Percentiles rank a stretch among this genome's conserved stretches.
Evolutionary conservation across 495 filamentous ascomycete genomes (phyloP).

Genomic region (Penicillium atrosanguineum): DNA sequence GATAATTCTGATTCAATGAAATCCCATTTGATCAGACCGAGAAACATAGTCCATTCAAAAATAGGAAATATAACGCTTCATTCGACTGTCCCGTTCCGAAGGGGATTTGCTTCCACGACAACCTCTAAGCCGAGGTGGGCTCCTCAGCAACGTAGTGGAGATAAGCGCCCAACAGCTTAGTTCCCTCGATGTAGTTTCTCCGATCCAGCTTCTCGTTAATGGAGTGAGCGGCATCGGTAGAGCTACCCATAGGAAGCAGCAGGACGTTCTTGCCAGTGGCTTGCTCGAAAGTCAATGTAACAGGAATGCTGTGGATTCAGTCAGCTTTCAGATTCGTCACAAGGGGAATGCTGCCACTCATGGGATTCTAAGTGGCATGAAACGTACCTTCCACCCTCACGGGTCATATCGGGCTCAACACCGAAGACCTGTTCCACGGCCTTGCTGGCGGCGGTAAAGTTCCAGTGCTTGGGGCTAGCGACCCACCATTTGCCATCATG

Average conservation of each 20-base stretch:
- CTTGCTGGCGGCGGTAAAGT: slow-evolving; percentile 89
- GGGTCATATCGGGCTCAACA: slow-evolving; percentile 89
- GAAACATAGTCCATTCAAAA: not conserved
- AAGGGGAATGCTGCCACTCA: not conserved
- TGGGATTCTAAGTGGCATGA: not conserved
- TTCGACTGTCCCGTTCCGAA: not conserved
- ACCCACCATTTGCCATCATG: slow-evolving; percentile 99
- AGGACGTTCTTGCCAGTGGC: slow-evolving; percentile 98
- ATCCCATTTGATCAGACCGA: not conserved
- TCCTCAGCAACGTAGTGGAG: slow-evolving; percentile 96
- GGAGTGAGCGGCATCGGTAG: slow-evolving; percentile 92
- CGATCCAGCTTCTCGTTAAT: slow-evolving; percentile 98
- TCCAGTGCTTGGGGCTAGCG: slow-evolving; percentile 95
- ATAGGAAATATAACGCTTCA: not conserved
- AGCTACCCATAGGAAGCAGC: slow-evolving; percentile 93
- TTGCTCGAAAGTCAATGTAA: slow-evolving; percentile 96
- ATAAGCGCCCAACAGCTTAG: slow-evolving; percentile 90
- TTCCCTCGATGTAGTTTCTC: slow-evolving; percentile 98
- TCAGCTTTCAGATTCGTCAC: slow-evolving; percentile 13
- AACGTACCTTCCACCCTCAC: slow-evolving; percentile 84
- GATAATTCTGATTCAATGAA: not conserved
- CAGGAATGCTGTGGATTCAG: slow-evolving; percentile 69
- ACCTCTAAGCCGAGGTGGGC: slow-evolving; percentile 45
- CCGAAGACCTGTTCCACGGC: slow-evolving; percentile 91
- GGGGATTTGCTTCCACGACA: not conserved